Conservation (phyloP, 192 early-diverging fungal species). For the Rhizophagus clarus region DNA sequence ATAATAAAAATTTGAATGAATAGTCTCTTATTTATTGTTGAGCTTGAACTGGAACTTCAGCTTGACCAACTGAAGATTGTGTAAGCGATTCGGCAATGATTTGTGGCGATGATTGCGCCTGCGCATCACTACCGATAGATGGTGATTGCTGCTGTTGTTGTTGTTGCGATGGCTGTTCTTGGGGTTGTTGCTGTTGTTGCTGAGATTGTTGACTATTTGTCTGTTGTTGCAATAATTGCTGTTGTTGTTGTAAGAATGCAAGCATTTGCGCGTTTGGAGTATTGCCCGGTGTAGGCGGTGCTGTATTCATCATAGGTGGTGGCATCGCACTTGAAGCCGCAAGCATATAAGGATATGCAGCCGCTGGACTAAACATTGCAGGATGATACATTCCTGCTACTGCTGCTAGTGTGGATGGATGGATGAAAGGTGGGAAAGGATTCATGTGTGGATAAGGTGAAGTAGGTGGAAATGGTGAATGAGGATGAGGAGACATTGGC, state of each 20-base stretch:
- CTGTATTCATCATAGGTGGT: constrained; percentile 23
- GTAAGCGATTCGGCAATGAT: constrained; percentile 5
- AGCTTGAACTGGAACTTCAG: background rate
- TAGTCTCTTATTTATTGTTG: constrained; percentile 20
- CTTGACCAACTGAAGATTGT: constrained; percentile 6
- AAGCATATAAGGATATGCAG: constrained; percentile 31
- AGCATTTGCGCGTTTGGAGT: constrained; percentile 22
- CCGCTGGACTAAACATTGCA: constrained; percentile 28
- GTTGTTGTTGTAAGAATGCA: constrained; percentile 23
- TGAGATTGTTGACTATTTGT: background rate
- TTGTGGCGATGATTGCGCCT: constrained; percentile 29
- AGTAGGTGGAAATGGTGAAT: constrained; percentile 28
- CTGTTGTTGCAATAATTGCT: constrained; percentile 5
- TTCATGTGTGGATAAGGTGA: constrained; percentile 33
- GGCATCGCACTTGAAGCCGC: constrained; percentile 21
- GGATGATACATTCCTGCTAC: constrained; percentile 35
- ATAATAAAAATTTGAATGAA: background rate
- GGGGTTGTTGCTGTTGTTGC: background rate
- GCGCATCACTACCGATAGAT: constrained; percentile 32
- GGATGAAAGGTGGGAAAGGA: constrained; percentile 30
- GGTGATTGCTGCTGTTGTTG: constrained; percentile 21
- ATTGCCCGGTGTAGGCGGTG: constrained; percentile 21
- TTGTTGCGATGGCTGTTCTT: background rate
- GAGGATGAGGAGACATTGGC: constrained; percentile 32
- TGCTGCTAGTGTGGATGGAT: constrained; percentile 30